Base-by-base conservation (phyloP, 2,329 filamentous ascomycete genomes). In the Venturia nashicola region DNA sequence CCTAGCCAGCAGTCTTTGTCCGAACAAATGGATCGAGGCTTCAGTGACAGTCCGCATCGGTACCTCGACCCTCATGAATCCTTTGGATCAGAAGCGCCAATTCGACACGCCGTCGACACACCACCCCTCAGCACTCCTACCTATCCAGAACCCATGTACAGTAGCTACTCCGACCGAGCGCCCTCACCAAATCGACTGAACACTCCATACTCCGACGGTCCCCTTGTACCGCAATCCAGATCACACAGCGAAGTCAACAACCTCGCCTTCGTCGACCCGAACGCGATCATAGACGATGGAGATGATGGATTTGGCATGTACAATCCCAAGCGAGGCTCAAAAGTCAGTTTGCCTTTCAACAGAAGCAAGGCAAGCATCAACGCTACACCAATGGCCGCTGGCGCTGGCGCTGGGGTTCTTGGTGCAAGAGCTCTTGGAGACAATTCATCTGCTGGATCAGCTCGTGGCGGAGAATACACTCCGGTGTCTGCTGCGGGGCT, bases 211-310 rank as follows among this genome's bases (percentile, higher is more conserved):
- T 40, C 36, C 8, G 61, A 63, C 32, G 34, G 44, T 7, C 61
- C 43, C 1, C 5, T 48, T 16, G 51, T 55, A 11, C 61, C 61
- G 18, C 46, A 70, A 71, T 40, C 70, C 72, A 63, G 68, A 70
- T 65, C 70, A 71, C 51, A 71, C 72, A 70, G 80, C 75, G 80
- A 81, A 65, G 75, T 80, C 9, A 75, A 86, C 4, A 82, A 83
- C 46, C 77, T 83, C 1, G 82, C 74, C 61, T 72, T 74, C 61
- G 81, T 94, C 65, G 86, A 96, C 72, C 91, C 91, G 2, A 85
- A 89, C 70, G 86, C 87, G 16, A 92, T 96, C 67, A 83, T 83
- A 27, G 92, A 96, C 72, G 92, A 97, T 71, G 91, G 90, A 36
- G 92, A 96, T 70, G 92, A 96, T 72, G 91, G 88, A 1, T 81